A percentile compares a stretch with the other conserved stretches of the same genome.
phyloP scores from a whole-genome alignment of 768 basidiomycete species.

The Chlorophyllum brunneum region DNA sequence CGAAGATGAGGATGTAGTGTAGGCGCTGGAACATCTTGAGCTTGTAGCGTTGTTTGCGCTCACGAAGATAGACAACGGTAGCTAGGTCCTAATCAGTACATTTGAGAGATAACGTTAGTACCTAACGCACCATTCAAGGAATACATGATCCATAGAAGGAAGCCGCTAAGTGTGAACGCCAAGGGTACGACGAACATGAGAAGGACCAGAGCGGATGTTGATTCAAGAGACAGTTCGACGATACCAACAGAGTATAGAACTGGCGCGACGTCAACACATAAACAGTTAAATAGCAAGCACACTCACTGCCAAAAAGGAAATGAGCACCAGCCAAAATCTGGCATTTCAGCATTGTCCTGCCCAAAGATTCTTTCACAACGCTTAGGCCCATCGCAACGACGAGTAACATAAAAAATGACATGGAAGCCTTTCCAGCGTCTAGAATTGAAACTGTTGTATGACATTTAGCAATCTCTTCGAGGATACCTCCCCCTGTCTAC shows the following conservation, averaged over 20 bases:
- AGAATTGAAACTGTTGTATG: constrained; percentile 75
- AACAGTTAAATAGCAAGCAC: neutral
- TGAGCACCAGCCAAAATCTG: constrained; percentile 80
- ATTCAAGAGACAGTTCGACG: constrained; percentile 88
- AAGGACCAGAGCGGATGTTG: constrained; percentile 79
- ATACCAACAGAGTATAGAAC: constrained; percentile 94
- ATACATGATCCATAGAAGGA: constrained; percentile 95
- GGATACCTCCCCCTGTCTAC: constrained; percentile 20
- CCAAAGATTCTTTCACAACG: constrained; percentile 87
- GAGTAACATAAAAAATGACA: constrained; percentile 93
- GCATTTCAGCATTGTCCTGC: constrained; percentile 78
- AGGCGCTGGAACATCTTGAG: constrained; percentile 85
- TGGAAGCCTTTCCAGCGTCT: constrained; percentile 90
- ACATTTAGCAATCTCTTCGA: constrained; percentile 5
- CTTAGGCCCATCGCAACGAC: constrained; percentile 91
- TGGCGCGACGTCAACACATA: constrained; percentile 23
- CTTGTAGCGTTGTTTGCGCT: constrained; percentile 85
- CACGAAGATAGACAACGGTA: constrained; percentile 82
- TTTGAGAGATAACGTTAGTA: neutral
- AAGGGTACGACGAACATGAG: constrained; percentile 91
- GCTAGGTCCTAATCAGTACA: constrained; percentile 37
- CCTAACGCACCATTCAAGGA: constrained; percentile 68
- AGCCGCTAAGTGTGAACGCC: constrained; percentile 92
- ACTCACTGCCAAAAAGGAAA: constrained; percentile 90
- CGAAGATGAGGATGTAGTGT: constrained; percentile 78